A percentile compares a stretch with the other conserved stretches of the same genome.
Conservation (phyloP, 148 eudicot genomes). For the Rheum nobile region DNA sequence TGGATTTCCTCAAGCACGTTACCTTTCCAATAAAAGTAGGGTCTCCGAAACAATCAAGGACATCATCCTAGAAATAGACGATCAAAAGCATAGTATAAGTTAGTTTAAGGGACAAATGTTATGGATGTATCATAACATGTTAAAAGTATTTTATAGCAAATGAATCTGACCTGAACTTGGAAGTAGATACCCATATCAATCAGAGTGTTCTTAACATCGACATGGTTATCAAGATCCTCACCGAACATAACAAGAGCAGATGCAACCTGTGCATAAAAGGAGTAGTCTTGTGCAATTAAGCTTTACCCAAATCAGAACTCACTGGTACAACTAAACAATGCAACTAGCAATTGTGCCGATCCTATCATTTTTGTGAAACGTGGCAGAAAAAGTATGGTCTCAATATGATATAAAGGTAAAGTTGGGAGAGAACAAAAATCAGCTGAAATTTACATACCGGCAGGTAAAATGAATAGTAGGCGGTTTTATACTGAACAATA, state of each 20-base stretch:
- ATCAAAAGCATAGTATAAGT: neutral
- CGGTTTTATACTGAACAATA: conserved; percentile 91
- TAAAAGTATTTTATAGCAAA: neutral
- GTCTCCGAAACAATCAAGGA: conserved; percentile 64
- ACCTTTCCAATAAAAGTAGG: conserved; percentile 72
- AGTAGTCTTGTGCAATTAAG: neutral
- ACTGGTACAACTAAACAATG: too few species aligned
- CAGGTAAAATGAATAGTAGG: conserved; percentile 88
- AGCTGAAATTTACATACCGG: conserved; percentile 49
- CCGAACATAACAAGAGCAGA: conserved; percentile 77
- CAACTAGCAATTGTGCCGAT: neutral
- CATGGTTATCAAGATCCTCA: conserved; percentile 61
- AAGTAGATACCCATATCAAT: conserved; percentile 66
- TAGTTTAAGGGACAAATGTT: neutral
- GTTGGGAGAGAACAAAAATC: neutral
- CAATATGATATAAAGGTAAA: neutral
- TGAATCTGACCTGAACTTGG: conserved; percentile 56
- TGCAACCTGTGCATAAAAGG: conserved; percentile 44
- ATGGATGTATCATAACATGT: neutral
- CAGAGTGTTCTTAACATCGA: conserved; percentile 39
- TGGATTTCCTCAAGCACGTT: conserved; percentile 3
- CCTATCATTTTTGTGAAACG: neutral
- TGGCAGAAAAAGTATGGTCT: neutral
- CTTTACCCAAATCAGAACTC: neutral
- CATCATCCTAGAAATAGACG: conserved; percentile 48